Evolutionary conservation across 2,329 filamentous ascomycete species (phyloP).

Genomic region (Colletotrichum zoysiae): DNA sequence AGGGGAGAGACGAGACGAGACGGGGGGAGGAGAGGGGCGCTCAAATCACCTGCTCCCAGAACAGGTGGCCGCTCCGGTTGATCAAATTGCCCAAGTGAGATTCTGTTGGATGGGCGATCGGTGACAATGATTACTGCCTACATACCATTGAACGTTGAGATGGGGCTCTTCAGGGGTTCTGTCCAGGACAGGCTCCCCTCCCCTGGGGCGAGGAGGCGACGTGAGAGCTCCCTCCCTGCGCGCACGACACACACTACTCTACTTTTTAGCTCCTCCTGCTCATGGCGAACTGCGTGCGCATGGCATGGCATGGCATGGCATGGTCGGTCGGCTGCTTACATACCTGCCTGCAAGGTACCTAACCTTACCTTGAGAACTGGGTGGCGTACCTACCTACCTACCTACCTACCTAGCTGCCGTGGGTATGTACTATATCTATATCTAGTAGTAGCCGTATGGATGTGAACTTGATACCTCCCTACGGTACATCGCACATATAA

Average conservation of each 20-base stretch:
- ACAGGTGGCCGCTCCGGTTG: conserved; percentile 13
- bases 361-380: not conserved
- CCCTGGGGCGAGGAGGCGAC: not conserved
- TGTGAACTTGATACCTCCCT: not conserved
- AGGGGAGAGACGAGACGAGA: not conserved
- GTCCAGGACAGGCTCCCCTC: conserved; percentile 15
- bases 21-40: not conserved
- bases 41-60: conserved; percentile 3
- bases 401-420: no score
- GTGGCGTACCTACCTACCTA: no score
- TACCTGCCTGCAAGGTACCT: not conserved
- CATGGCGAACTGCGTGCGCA: conserved; percentile 4
- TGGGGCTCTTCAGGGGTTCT: conserved; percentile 29
- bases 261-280: conserved; percentile 15
- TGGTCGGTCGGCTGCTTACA: not conserved
- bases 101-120: conserved; percentile 1
- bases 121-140: conserved; percentile 3
- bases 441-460: not conserved
- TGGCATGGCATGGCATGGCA: no score
- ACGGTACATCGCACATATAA: no score
- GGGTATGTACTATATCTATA: not conserved
- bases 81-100: conserved; percentile 13
- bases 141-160: conserved; percentile 15
- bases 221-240: conserved; percentile 24
- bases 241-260: conserved; percentile 15